Base-by-base conservation (phyloP, 2,329 filamentous ascomycete species). In the Botryotinia globosa region DNA sequence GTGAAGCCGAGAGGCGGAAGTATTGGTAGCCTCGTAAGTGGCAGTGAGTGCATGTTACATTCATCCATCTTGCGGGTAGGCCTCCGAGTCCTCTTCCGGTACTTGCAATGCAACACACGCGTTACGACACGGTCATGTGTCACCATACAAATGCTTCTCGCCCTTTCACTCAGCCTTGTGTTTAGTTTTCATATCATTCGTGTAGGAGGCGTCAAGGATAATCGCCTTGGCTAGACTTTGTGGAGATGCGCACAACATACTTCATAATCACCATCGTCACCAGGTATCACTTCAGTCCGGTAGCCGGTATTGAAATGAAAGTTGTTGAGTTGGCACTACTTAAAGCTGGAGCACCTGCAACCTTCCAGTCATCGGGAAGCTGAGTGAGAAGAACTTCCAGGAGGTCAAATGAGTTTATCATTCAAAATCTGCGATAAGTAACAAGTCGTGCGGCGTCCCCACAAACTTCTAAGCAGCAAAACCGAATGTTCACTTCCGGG, bases 21-120 rank as follows among this genome's bases (percentile, higher is more conserved):
- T 44, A 42, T 67, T 67, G 34, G 65, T 56, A 67, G 65, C 65
- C 65, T 67, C 34, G 65, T 67, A 67, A 32, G 65, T 67, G 48
- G 48, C n/a, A 29, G 48, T 67, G 37, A 10, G 65, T 67, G 34
- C 25, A 32, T 2, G 45, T 45, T 45, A 67, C 61, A 42, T 63
- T 67, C 64, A 54, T 34, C 45, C 16, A 54, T 67, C 45, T 37
- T 29, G 16, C 54, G 51, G 25, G 18, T 16, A 14, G 34, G 34
- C 18, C 63, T 63, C 39, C 39, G 61, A 63, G 61, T 63, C 25
- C 37, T 63, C 37, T 42, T 63, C 61, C 61, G 37, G 39, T 29
- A 63, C 61, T 44, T 63, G n/a, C n/a, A 63, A 63, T 44, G 61
- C 61, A 42, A 63, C 61, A 63, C n/a, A 63, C 39, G 37, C n/a